Evolutionary conservation across 2,329 filamentous ascomycete genomes (phyloP).

Genomic region (Didymella sp.): DNA sequence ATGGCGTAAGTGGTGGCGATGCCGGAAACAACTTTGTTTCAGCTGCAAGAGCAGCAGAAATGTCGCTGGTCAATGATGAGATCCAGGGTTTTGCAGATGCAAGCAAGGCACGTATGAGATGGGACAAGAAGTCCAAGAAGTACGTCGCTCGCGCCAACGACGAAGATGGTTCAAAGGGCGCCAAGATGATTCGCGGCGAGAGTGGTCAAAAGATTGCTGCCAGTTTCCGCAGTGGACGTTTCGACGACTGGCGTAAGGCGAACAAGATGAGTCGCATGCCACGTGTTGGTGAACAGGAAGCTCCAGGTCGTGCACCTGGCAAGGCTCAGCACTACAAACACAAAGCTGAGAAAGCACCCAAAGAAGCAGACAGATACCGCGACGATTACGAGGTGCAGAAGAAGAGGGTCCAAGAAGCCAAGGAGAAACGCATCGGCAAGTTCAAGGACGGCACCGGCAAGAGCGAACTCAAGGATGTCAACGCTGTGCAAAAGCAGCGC

Average conservation of each 20-base stretch:
- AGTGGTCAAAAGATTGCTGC: slow-evolving; percentile 95
- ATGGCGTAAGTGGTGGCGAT: slow-evolving; percentile 85
- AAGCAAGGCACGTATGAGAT: slow-evolving; percentile 78
- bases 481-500: slow-evolving; percentile 85
- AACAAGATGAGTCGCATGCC: slow-evolving; percentile 82
- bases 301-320: slow-evolving; percentile 33
- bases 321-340: slow-evolving; percentile 69
- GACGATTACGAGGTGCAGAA: slow-evolving; percentile 91
- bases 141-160: slow-evolving; percentile 93
- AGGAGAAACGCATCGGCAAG: slow-evolving; percentile 79
- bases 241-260: slow-evolving; percentile 88
- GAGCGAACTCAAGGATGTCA: slow-evolving; percentile 79
- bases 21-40: slow-evolving; percentile 76
- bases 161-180: slow-evolving; percentile 81
- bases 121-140: slow-evolving; percentile 97
- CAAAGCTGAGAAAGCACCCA: slow-evolving; percentile 85
- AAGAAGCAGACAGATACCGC: slow-evolving; percentile 88
- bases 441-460: slow-evolving; percentile 75
- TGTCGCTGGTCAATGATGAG: slow-evolving; percentile 94
- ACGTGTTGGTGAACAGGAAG: slow-evolving; percentile 81
- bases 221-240: slow-evolving; percentile 89
- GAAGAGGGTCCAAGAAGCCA: slow-evolving; percentile 86
- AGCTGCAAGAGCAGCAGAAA: slow-evolving; percentile 83
- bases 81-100: slow-evolving; percentile 80
- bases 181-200: slow-evolving; percentile 83